Evolutionary conservation across 768 basidiomycete genomes (phyloP).

Genomic region (Mycena rebaudengoi): DNA sequence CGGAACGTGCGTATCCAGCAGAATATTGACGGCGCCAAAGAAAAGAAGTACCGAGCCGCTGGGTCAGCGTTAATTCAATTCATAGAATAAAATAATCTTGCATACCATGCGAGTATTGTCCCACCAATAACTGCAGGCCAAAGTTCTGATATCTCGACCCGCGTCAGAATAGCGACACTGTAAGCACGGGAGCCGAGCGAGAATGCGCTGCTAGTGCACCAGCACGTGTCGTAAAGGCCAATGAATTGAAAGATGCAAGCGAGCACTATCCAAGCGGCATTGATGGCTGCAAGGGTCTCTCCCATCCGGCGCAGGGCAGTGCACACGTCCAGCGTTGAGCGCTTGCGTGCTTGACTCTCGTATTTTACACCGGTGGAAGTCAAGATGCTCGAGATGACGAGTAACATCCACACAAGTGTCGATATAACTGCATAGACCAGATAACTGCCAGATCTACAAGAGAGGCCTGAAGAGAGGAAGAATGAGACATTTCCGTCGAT

Average conservation of each 20-base stretch:
- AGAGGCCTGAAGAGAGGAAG: conserved; percentile 33
- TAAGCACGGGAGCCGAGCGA: not conserved
- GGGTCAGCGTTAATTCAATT: no score
- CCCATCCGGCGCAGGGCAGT: conserved; percentile 25
- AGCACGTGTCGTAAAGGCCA: not conserved
- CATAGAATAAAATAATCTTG: no score
- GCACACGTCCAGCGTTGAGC: conserved; percentile 31
- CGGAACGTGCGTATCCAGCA: no score
- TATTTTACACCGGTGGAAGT: conserved; percentile 13
- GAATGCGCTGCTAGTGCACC: not conserved
- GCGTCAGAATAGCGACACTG: not conserved
- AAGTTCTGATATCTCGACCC: not conserved
- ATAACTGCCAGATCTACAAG: conserved; percentile 41
- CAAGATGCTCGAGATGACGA: conserved; percentile 34
- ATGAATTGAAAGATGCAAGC: conserved; percentile 2
- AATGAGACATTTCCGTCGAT: not conserved
- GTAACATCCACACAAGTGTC: conserved; percentile 39
- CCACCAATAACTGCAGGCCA: not conserved
- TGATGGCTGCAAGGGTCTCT: conserved; percentile 15
- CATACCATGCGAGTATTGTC: not conserved
- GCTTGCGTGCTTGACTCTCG: not conserved
- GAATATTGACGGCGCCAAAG: no score
- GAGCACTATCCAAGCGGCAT: conserved; percentile 6
- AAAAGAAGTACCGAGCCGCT: no score
- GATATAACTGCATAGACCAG: conserved; percentile 40